Conservation (phyloP, 2,329 filamentous ascomycete genomes). For the Pezicula neosporulosa region DNA sequence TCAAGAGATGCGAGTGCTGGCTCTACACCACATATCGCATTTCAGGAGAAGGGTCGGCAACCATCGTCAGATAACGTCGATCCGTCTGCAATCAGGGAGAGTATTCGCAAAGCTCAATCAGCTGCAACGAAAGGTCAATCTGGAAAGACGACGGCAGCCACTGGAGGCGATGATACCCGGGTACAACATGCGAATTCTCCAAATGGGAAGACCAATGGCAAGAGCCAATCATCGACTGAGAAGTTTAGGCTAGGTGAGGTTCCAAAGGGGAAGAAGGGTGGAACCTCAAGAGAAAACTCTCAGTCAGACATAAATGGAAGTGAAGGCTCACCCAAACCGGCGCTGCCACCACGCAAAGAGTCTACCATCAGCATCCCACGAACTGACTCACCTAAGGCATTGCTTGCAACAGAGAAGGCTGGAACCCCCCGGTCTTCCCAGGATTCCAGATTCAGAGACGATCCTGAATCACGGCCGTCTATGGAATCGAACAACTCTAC, state of each 20-base stretch:
- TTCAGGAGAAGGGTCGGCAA: slow-evolving; percentile 77
- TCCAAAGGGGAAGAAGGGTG: slow-evolving; percentile 59
- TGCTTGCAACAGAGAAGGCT: slow-evolving; percentile 30
- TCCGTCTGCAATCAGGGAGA: slow-evolving; percentile 42
- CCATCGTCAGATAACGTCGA: slow-evolving; percentile 58
- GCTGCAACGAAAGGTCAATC: slow-evolving; percentile 18
- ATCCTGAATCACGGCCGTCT: slow-evolving; percentile 41
- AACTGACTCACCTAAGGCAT: slow-evolving; percentile 20
- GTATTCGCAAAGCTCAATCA: slow-evolving; percentile 37
- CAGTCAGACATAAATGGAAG: slow-evolving; percentile 31
- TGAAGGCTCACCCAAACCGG: slow-evolving; percentile 31
- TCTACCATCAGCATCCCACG: slow-evolving; percentile 10
- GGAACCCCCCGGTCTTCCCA: slow-evolving; percentile 51
- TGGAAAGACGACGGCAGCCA: slow-evolving; percentile 19
- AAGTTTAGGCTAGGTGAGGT: slow-evolving; percentile 80
- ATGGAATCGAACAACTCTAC: slow-evolving; percentile 23
- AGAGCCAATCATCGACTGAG: slow-evolving; percentile 37
- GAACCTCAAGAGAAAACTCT: slow-evolving; percentile 30
- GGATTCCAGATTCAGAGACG: slow-evolving; percentile 55
- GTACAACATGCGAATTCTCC: slow-evolving; percentile 25
- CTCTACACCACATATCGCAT: slow-evolving; percentile 84
- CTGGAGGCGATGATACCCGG: slow-evolving; percentile 22
- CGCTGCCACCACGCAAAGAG: slow-evolving; percentile 25
- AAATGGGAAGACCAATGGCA: slow-evolving; percentile 29
- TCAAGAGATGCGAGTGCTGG: slow-evolving; percentile 41